Evolutionary conservation across 176 grass and related monocot species (phyloP).

Genomic region (Oryza officinalis): DNA sequence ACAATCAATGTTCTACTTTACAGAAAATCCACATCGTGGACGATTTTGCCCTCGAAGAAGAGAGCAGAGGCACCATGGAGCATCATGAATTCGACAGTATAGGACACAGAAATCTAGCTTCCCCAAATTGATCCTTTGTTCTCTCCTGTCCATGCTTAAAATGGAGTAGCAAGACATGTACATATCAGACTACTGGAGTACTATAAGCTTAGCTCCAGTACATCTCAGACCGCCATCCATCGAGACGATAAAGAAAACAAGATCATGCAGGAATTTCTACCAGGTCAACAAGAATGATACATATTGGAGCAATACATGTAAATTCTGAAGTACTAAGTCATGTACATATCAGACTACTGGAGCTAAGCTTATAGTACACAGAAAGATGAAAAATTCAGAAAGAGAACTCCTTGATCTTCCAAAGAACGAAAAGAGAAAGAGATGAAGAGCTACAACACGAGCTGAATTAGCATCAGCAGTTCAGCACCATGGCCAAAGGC

Average conservation of each 20-base stretch:
- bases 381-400: neutral
- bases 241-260: neutral
- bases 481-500: neutral
- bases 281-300: neutral
- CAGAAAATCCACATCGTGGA: neutral
- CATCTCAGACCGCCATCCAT: no score
- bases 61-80: neutral
- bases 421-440: neutral
- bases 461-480: neutral
- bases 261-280: neutral
- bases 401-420: neutral
- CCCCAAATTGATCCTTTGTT: no score
- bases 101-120: neutral
- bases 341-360: slow-evolving; percentile 8
- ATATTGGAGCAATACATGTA: neutral
- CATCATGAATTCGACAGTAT: neutral
- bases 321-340: neutral
- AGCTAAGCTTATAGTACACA: slow-evolving; percentile 34
- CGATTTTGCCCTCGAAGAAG: neutral
- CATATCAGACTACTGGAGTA: no score
- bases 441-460: neutral
- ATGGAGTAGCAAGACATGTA: no score
- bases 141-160: neutral
- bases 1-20: neutral
- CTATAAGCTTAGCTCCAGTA: no score